Evolutionary conservation across 768 basidiomycete genomes (phyloP).

Genomic region (Xerocomellus intermedius): DNA sequence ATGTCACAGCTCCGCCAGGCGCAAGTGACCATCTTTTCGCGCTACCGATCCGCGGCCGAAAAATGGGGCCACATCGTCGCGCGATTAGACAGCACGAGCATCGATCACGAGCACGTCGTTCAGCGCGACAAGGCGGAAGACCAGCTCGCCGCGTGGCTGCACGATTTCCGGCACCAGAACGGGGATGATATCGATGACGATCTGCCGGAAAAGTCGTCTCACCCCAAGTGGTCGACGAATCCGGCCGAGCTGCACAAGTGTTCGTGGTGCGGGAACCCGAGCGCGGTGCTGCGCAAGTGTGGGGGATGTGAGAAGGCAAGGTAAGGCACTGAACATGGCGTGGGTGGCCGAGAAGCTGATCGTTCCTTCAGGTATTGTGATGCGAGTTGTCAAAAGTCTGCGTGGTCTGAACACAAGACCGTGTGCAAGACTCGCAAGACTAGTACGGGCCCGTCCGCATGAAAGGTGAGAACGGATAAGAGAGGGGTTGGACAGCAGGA

Average conservation of each 20-base stretch:
- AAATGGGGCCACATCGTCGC: conserved; percentile 49
- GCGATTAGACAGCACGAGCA: conserved; percentile 33
- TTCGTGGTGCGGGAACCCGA: conserved; percentile 64
- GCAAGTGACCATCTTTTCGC: conserved; percentile 48
- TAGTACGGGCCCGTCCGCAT: background rate
- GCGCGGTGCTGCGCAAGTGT: conserved; percentile 55
- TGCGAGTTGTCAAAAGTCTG: conserved; percentile 14
- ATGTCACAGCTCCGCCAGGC: conserved; percentile 53
- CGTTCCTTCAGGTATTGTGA: conserved; percentile 12
- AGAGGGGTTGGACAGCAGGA: too few species aligned
- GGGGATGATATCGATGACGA: conserved; percentile 36
- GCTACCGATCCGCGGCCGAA: conserved; percentile 42
- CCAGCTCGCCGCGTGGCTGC: conserved; percentile 58
- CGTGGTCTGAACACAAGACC: conserved; percentile 16
- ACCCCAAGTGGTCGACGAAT: conserved; percentile 48
- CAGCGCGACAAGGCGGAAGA: conserved; percentile 48
- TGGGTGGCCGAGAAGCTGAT: background rate
- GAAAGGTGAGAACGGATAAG: background rate
- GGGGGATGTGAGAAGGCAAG: conserved; percentile 42
- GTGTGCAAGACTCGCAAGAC: conserved; percentile 9
- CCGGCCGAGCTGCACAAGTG: conserved; percentile 56
- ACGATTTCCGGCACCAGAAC: conserved; percentile 44
- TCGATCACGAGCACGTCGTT: conserved; percentile 30
- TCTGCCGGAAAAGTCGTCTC: conserved; percentile 31
- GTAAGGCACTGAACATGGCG: conserved; percentile 16